Conservation (phyloP, 176 grass and related monocot genomes). For the Stipa capillata region DNA sequence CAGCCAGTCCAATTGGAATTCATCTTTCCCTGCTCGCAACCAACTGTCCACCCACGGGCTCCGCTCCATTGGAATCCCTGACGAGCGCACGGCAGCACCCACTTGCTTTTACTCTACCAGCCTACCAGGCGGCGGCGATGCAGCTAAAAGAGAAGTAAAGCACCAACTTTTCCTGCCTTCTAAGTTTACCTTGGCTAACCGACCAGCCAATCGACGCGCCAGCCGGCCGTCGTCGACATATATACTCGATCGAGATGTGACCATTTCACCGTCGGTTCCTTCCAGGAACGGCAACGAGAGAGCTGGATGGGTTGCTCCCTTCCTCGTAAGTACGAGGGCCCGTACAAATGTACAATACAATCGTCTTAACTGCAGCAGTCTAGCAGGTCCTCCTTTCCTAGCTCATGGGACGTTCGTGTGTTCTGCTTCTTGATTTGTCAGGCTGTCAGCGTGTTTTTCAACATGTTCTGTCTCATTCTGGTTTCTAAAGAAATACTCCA, state of each 20-base stretch:
- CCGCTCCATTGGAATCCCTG: not conserved
- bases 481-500: no score
- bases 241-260: not conserved
- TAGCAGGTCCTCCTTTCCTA: not conserved
- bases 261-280: not conserved
- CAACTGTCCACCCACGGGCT: not conserved
- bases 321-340: not conserved
- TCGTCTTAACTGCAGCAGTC: not conserved
- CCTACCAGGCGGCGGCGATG: not conserved
- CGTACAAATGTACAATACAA: not conserved
- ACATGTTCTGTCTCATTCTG: no score
- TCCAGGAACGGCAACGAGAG: not conserved
- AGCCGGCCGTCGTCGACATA: no score
- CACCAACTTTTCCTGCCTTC: not conserved
- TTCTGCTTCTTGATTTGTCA: not conserved
- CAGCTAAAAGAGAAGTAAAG: not conserved
- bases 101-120: not conserved
- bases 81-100: not conserved
- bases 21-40: not conserved
- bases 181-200: not conserved
- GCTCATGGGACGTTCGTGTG: not conserved
- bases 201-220: not conserved
- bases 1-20: not conserved
- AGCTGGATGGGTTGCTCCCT: not conserved
- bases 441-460: not conserved